phyloP scores from a whole-genome alignment of 805 yeast genomes.

The Wickerhamiella hasegawae region DNA sequence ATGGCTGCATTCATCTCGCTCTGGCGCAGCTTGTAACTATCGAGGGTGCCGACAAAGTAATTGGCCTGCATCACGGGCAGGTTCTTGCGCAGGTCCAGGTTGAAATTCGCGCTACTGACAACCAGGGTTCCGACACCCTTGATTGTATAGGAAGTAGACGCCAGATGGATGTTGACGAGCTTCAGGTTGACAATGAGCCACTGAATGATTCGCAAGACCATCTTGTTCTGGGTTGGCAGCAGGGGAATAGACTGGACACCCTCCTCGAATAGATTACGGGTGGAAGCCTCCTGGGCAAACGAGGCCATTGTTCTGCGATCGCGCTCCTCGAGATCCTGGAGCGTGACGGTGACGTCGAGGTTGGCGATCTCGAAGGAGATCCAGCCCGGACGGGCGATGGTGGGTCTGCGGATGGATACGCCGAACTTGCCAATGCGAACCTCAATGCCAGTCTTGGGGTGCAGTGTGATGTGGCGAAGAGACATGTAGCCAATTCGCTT shows the following conservation, averaged over 20 bases:
- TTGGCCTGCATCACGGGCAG: constrained; percentile 10
- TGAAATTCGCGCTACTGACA: constrained; percentile 16
- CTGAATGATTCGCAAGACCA: constrained; percentile 6
- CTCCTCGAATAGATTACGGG: not conserved
- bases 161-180: constrained; percentile 17
- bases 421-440: constrained; percentile 23
- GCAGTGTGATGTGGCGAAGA: constrained; percentile 22
- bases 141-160: constrained; percentile 15
- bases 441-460: constrained; percentile 22
- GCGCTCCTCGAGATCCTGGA: constrained; percentile 6
- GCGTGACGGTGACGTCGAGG: constrained; percentile 20
- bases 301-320: not conserved
- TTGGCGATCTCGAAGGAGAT: constrained; percentile 20
- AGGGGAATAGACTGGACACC: constrained; percentile 9
- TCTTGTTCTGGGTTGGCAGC: constrained; percentile 6
- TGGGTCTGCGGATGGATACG: constrained; percentile 24
- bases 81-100: constrained; percentile 20
- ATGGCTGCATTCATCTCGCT: constrained; percentile 19
- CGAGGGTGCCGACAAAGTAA: constrained; percentile 23
- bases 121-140: constrained; percentile 16
- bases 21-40: constrained; percentile 15
- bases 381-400: constrained; percentile 27
- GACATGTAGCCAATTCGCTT: constrained; percentile 27
- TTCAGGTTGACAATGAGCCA: constrained; percentile 14
- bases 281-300: constrained; percentile 1